phyloP scores from a whole-genome alignment of 1,139 yeast species.

The Saccharomycopsis hybrid region DNA sequence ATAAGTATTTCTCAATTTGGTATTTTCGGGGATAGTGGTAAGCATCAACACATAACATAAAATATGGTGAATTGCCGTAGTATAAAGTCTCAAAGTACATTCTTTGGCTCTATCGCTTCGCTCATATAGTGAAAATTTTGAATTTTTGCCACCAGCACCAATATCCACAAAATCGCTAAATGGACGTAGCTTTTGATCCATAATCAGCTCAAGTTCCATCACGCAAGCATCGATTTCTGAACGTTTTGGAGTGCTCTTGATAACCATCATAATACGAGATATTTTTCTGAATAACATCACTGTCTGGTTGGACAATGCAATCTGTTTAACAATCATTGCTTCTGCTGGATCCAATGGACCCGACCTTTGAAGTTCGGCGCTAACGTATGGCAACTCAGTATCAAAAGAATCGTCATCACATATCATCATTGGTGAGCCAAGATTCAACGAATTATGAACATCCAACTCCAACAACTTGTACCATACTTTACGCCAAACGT shows the following conservation, averaged over 20 bases:
- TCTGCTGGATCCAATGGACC: conserved; percentile 25
- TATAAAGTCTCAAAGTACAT: conserved; percentile 23
- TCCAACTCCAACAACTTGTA: conserved; percentile 38
- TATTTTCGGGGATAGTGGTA: conserved; percentile 25
- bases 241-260: conserved; percentile 27
- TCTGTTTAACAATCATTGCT: conserved; percentile 26
- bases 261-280: conserved; percentile 27
- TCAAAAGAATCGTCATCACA: conserved; percentile 31
- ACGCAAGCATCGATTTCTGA: conserved; percentile 29
- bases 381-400: conserved; percentile 30
- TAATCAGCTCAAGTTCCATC: conserved; percentile 29
- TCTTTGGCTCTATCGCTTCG: conserved; percentile 25
- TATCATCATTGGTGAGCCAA: conserved; percentile 39
- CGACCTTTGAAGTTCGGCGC: conserved; percentile 17
- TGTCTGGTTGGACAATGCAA: conserved; percentile 27
- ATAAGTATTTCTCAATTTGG: conserved; percentile 22
- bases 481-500: conserved; percentile 43
- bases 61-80: conserved; percentile 23
- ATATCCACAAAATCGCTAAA: conserved; percentile 26
- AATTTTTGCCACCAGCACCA: no score
- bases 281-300: conserved; percentile 29
- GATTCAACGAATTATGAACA: conserved; percentile 35
- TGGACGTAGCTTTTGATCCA: conserved; percentile 27
- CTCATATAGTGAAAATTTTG: conserved; percentile 3
- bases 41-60: conserved; percentile 27